Base-by-base conservation (phyloP, 257 asterid species). In the Solanum sejunctum region DNA sequence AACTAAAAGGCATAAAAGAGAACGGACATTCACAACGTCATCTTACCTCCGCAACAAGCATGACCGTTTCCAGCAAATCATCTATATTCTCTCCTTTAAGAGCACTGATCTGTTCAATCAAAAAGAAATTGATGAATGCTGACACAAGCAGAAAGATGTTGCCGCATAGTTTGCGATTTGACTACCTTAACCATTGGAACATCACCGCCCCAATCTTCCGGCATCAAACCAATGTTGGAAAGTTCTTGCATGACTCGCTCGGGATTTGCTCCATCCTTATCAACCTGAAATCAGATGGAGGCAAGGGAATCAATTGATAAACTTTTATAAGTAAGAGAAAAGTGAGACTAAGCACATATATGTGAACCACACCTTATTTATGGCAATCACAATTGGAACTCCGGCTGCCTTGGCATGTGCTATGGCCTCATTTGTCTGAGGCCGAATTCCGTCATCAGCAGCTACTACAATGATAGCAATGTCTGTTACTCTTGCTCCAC, bases 161-260 rank as follows among this genome's bases (percentile, higher is more conserved):
- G 61, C n/a, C 51, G 80, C 84, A 39, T 82, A 64, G 55, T 82
- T 83, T 87, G 90, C 60, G 36, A 79, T 56, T 89, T 88, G 78
- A 80, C 55, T 85, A 95, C 99, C 99, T 95, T 92, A 89, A 95
- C 95, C 97, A 95, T 92, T 66, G 99, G 98, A 84, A 66, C 83
- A 8, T 95, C 97, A 88, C 99, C 98, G 80, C 99, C 99, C 99
- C 98, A 95, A 64, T 95, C 98, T 92, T 95, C 99, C 13, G 99
- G 97, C 98, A 95, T 95, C 91, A 95, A 88, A 85, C 98, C 99
- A 88, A 92, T 86, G 20, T 94, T 89, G 47, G 98, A 94, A 88
- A 95, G 98, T 49, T 94, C 98, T 90, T 95, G 98, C 90, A 95
- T 91, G 87, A 95, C 97, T 89, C 93, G 90, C 51, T 95, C 99